phyloP scores from a whole-genome alignment of 192 early-diverging fungal genomes.

The Entomortierella lignicola region DNA sequence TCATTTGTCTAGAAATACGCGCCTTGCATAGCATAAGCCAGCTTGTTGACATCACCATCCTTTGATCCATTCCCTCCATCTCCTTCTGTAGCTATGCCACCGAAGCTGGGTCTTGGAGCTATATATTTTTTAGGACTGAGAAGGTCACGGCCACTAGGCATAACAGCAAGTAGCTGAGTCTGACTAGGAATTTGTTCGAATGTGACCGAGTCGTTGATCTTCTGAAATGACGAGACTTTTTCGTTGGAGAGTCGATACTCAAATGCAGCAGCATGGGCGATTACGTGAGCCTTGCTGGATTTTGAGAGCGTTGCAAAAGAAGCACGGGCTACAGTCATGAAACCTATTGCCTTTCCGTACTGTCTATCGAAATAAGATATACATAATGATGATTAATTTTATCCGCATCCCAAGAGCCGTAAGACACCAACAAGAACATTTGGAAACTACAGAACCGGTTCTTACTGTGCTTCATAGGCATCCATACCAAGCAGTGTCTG shows the following conservation, averaged over 20 bases:
- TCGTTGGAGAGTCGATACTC: conserved; percentile 62
- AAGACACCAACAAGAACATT: no score
- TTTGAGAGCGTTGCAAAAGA: conserved; percentile 59
- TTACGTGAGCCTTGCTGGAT: conserved; percentile 53
- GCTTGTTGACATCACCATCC: conserved; percentile 34
- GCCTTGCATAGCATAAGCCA: conserved; percentile 38
- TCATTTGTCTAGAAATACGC: conserved; percentile 31
- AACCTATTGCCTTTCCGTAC: conserved; percentile 67
- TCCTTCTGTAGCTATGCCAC: conserved; percentile 22
- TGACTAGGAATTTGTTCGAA: conserved; percentile 62
- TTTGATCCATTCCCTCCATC: conserved; percentile 14
- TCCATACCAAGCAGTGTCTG: conserved; percentile 66
- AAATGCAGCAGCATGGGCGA: conserved; percentile 57
- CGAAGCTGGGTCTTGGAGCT: conserved; percentile 58
- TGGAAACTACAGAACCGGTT: no score
- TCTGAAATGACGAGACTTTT: conserved; percentile 52
- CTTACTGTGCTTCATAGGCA: conserved; percentile 67
- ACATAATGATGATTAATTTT: background rate
- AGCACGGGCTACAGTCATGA: conserved; percentile 59
- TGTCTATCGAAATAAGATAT: conserved; percentile 53
- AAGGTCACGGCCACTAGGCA: conserved; percentile 65
- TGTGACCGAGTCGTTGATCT: conserved; percentile 69
- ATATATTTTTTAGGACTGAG: conserved; percentile 57
- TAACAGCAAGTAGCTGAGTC: conserved; percentile 59
- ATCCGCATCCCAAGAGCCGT: no score